Evolutionary conservation across 192 early-diverging fungal genomes (phyloP).

Genomic region (Lunasporangiospora selenospora): DNA sequence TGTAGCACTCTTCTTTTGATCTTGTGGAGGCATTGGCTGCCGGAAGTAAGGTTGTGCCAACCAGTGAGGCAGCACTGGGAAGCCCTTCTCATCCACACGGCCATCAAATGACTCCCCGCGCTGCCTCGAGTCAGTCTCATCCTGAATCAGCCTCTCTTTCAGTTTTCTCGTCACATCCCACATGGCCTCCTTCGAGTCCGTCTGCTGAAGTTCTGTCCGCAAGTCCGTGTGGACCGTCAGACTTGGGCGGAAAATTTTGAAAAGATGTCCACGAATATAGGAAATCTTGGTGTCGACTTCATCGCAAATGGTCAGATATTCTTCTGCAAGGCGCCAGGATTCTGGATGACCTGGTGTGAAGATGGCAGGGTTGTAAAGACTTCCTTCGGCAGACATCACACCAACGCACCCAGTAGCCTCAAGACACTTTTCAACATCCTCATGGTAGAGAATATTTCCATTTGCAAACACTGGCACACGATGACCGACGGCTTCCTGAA

Average conservation of each 20-base stretch:
- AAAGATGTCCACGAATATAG: constrained; percentile 87
- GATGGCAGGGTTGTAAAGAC: constrained; percentile 88
- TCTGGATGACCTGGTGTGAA: constrained; percentile 72
- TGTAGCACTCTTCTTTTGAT: constrained; percentile 12
- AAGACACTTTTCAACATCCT: constrained; percentile 87
- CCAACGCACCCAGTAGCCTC: constrained; percentile 89
- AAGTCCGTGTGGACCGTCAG: constrained; percentile 82
- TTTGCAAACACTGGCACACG: constrained; percentile 93
- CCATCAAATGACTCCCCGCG: constrained; percentile 35
- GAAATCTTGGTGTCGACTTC: constrained; percentile 66
- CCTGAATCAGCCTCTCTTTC: constrained; percentile 57
- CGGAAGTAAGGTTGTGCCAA: constrained; percentile 73
- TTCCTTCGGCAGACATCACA: constrained; percentile 93
- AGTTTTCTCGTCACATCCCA: constrained; percentile 61
- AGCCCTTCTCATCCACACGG: constrained; percentile 52
- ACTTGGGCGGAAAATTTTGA: constrained; percentile 87
- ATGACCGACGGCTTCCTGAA: constrained; percentile 77
- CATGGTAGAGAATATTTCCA: constrained; percentile 95
- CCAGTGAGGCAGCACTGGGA: constrained; percentile 70
- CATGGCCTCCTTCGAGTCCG: constrained; percentile 65
- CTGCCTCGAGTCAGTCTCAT: constrained; percentile 12
- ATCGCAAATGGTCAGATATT: constrained; percentile 89
- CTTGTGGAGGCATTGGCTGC: constrained; percentile 43
- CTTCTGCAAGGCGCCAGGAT: constrained; percentile 81
- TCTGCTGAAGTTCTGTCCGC: constrained; percentile 71